Percentiles rank a stretch among this genome's conserved stretches.
These are phyloP conservation scores for Coemansia pectinata DNA, from an alignment of 192 early-diverging fungal species.

Conservation along the genomic window DNA sequence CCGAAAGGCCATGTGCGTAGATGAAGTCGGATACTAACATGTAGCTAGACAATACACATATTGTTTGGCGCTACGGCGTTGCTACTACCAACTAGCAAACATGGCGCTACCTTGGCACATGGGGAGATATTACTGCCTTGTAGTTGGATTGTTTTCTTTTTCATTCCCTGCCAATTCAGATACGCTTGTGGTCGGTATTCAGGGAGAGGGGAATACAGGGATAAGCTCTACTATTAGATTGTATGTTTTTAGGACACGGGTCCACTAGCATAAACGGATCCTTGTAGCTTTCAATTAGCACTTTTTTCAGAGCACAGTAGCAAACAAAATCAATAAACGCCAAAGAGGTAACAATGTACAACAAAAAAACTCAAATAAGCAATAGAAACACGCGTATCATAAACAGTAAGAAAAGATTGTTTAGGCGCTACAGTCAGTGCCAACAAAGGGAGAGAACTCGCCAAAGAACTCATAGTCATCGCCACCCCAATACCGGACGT, in stretches of 20 bases:
- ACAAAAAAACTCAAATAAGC: background rate
- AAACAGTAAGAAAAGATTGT: background rate
- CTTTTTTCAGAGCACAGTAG: background rate
- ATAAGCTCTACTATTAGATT: background rate
- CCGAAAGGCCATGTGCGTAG: background rate
- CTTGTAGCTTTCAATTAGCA: background rate
- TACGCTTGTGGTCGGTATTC: background rate
- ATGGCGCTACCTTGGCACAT: background rate
- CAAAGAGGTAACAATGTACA: background rate
- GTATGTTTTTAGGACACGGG: background rate
- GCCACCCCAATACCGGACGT: constrained; percentile 40
- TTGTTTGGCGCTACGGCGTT: background rate
- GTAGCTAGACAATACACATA: background rate
- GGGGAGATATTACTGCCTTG: background rate
- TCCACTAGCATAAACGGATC: background rate
- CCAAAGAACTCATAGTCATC: constrained; percentile 54
- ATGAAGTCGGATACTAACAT: background rate
- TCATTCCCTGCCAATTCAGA: background rate
- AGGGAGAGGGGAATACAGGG: background rate
- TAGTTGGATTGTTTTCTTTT: background rate
- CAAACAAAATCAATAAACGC: background rate
- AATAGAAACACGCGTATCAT: background rate
- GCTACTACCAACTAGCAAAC: background rate
- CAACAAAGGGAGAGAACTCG: constrained; percentile 45
- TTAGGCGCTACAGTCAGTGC: constrained; percentile 27